Percentiles rank a stretch among this genome's conserved stretches.
Evolutionary conservation across 2,329 filamentous ascomycete species (phyloP).

Genomic region (Neobulgaria alba): DNA sequence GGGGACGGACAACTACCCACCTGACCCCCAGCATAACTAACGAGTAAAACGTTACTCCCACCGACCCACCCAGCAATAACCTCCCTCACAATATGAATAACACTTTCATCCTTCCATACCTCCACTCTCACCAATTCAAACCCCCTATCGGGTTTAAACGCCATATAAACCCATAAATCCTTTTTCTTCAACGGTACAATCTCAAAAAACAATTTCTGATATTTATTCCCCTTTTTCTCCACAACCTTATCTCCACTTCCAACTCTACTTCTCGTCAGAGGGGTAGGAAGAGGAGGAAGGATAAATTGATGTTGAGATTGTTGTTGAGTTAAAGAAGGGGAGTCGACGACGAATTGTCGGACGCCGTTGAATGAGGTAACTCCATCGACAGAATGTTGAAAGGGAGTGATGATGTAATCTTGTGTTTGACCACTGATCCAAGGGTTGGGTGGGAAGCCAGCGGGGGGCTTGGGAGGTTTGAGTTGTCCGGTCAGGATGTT

Average conservation of each 20-base stretch:
- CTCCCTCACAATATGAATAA: background rate
- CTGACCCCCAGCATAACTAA: background rate
- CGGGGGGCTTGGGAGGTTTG: background rate
- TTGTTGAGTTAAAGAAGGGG: constrained; percentile 9
- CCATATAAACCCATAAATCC: background rate
- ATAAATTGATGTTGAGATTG: background rate
- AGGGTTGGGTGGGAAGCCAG: background rate
- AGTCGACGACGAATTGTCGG: constrained; percentile 37
- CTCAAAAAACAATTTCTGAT: background rate
- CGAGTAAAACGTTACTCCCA: background rate
- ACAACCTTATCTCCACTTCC: background rate
- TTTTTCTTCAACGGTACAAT: background rate
- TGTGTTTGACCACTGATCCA: constrained; percentile 22
- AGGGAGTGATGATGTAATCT: constrained; percentile 31
- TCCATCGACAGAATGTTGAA: constrained; percentile 36
- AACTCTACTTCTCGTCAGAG: background rate
- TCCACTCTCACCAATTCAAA: background rate
- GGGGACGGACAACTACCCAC: background rate
- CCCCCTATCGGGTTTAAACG: background rate
- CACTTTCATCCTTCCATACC: background rate
- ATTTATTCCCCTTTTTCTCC: background rate
- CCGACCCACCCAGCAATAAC: background rate
- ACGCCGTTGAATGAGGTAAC: constrained; percentile 31
- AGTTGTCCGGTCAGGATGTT: constrained; percentile 33
- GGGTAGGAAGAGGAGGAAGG: background rate